phyloP scores from a whole-genome alignment of 768 basidiomycete species.

The Termitomyces sp. region DNA sequence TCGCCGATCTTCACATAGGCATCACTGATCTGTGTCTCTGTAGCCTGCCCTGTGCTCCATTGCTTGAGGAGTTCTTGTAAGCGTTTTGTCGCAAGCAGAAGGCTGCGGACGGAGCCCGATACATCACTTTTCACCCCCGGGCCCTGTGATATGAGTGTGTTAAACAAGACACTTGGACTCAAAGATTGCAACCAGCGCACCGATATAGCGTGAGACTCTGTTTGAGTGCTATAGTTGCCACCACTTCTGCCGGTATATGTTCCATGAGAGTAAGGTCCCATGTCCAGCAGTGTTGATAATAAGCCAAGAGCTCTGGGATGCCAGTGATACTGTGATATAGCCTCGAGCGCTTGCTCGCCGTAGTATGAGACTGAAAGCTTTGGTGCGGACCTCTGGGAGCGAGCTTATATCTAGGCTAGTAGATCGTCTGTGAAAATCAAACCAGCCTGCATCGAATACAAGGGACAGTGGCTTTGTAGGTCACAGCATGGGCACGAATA shows the following conservation, averaged over 20 bases:
- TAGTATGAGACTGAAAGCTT: neutral
- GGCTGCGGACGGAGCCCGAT: slow-evolving; percentile 52
- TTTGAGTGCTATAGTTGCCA: neutral
- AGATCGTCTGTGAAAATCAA: neutral
- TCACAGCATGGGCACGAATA: neutral
- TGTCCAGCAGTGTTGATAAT: neutral
- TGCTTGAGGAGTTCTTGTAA: slow-evolving; percentile 72
- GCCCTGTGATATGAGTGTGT: slow-evolving; percentile 15
- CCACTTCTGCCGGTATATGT: neutral
- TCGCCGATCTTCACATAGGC: slow-evolving; percentile 87
- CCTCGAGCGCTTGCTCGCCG: neutral
- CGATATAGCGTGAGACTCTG: neutral
- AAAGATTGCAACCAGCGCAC: neutral
- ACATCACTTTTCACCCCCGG: slow-evolving; percentile 40
- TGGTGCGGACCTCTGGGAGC: neutral
- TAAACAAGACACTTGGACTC: neutral
- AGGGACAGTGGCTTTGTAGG: neutral
- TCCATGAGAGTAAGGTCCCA: slow-evolving; percentile 1
- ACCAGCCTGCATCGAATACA: neutral
- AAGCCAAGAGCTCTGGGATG: neutral
- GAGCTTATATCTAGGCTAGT: neutral
- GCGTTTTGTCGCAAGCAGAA: slow-evolving; percentile 79
- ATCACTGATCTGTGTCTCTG: slow-evolving; percentile 78
- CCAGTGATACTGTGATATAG: neutral
- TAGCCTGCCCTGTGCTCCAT: slow-evolving; percentile 62